Conservation (phyloP, 2,329 filamentous ascomycete species). For the Apiospora aurea region DNA sequence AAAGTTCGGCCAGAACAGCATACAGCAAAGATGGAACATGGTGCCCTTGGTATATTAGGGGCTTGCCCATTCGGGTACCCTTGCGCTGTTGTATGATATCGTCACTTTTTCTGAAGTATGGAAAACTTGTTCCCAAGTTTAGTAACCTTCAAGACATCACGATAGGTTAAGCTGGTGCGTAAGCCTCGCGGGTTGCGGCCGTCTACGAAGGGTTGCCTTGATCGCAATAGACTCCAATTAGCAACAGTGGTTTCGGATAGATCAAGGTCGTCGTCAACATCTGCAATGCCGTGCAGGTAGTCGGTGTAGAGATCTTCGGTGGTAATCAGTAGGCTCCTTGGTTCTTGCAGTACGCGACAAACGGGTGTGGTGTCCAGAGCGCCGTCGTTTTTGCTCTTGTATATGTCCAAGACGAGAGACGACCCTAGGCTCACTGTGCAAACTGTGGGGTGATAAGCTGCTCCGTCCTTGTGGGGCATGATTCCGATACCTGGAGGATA, state of each 20-base stretch:
- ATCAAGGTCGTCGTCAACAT: slow-evolving; percentile 69
- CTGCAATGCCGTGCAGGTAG: slow-evolving; percentile 77
- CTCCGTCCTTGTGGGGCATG: slow-evolving; percentile 94
- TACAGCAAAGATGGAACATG: slow-evolving; percentile 75
- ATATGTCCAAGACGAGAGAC: slow-evolving; percentile 79
- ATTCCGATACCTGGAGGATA: slow-evolving; percentile 91
- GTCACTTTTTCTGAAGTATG: slow-evolving; percentile 50
- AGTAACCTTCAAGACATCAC: slow-evolving; percentile 85
- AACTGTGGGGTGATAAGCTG: slow-evolving; percentile 85
- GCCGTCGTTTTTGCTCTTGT: slow-evolving; percentile 68
- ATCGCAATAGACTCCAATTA: slow-evolving; percentile 74
- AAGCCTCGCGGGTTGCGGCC: slow-evolving; percentile 65
- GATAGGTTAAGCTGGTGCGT: slow-evolving; percentile 78
- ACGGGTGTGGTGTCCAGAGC: slow-evolving; percentile 58
- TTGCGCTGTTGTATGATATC: slow-evolving; percentile 38
- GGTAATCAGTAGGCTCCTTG: slow-evolving; percentile 80
- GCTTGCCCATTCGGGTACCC: not conserved
- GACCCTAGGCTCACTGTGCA: slow-evolving; percentile 88
- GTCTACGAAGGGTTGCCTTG: slow-evolving; percentile 51
- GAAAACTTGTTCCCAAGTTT: slow-evolving; percentile 74
- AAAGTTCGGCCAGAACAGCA: slow-evolving; percentile 74
- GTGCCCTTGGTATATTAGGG: slow-evolving; percentile 71
- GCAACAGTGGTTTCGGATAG: slow-evolving; percentile 68
- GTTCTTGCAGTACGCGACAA: slow-evolving; percentile 79
- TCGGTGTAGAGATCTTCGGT: slow-evolving; percentile 71